Evolutionary conservation across 768 basidiomycete species (phyloP), one percentile per base, ranked within the genome.

Genomic region (Nidularia pulvinata): DNA sequence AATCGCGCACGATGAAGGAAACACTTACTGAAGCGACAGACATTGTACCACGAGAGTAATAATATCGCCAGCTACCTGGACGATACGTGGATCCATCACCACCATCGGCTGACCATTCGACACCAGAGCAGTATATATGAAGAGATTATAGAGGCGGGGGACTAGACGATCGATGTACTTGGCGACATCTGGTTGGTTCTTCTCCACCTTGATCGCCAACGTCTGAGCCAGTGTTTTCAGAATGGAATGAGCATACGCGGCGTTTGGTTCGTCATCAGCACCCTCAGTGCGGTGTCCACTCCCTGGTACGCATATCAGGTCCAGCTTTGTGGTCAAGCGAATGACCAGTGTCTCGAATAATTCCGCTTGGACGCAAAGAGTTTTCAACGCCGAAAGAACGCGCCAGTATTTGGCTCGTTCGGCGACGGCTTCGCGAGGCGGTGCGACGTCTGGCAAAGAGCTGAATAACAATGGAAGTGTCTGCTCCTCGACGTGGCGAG

Each of bases 281-380:
- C 55, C 66, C 9, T 57, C 59, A 2, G 53, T 35, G 42, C 67
- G 54, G 5, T 14, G 14, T 47, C 22, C 16, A 11, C 10, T 13
- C 10, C 11, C 11, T 22, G 74, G 63, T 45, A 78, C 65, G 57
- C 84, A 85, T n/a, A 90, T 67, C 0, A 88, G 61, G 48, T 92
- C 89, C 33, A 98, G 74, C 67, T 93, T 92, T 3, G 88, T 82
- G 2, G 77, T 81, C 22, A 97, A 73, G 14, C 91, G 84, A 46
- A 93, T 78, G 50, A 93, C 84, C 30, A 98, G 78, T 4, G 78
- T 85, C 63, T 93, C 92, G 67, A 96, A 98, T n/a, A 98, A 78
- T 11, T 82, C 75, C 0, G 87, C 78, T 39, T 86, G 84, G 7
- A 82, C 62, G 65, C 92, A 97, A 10, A 99, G 78, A 11, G 76